Conservation (phyloP, 176 grass and related monocot genomes). For the Urochloa ruziziensis region DNA sequence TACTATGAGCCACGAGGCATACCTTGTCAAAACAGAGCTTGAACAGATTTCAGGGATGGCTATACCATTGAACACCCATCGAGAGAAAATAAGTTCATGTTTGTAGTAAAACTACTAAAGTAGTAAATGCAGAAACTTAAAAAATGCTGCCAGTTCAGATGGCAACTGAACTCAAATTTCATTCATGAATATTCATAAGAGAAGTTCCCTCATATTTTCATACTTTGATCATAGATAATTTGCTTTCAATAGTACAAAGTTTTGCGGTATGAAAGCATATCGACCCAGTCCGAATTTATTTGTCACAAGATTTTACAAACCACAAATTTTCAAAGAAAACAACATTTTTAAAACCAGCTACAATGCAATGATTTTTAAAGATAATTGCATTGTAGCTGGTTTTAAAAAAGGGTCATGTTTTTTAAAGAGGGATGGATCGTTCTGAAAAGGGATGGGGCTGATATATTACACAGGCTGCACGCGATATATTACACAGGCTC, state of each 20-base stretch:
- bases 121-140: background rate
- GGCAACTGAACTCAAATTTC: background rate
- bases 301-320: background rate
- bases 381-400: too few species aligned
- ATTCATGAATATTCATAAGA: background rate
- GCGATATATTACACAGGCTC: background rate
- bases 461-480: background rate
- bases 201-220: background rate
- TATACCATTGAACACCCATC: background rate
- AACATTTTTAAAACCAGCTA: background rate
- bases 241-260: background rate
- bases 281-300: background rate
- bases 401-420: background rate
- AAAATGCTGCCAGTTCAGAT: background rate
- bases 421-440: background rate
- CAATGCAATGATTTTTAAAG: background rate
- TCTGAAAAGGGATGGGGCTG: background rate
- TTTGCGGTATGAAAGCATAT: background rate
- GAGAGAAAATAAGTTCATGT: background rate
- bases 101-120: background rate
- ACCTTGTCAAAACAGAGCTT: background rate
- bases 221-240: background rate
- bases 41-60: background rate
- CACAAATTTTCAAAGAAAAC: background rate
- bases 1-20: background rate